These are phyloP conservation scores for Chloranthus sessilifolius DNA, from an alignment of 164 flowering plant genomes.

Conservation along the genomic window DNA sequence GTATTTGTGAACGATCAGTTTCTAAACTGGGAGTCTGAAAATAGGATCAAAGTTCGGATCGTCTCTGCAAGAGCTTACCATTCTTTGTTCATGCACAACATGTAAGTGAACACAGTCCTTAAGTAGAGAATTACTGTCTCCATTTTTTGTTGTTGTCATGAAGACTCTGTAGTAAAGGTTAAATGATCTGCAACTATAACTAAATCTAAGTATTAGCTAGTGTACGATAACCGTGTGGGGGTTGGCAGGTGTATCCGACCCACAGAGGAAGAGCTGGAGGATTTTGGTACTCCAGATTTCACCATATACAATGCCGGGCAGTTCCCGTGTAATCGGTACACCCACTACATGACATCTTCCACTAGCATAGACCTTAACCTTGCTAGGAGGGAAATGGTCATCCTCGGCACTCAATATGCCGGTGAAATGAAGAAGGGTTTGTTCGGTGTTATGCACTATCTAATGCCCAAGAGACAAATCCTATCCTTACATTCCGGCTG, in stretches of 20 bases:
- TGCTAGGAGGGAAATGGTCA: conserved; percentile 89
- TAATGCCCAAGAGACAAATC: conserved; percentile 92
- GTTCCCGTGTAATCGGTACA: conserved; percentile 94
- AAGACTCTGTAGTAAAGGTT: no score
- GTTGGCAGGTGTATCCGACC: conserved; percentile 96
- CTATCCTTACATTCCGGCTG: conserved; percentile 93
- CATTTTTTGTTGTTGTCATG: no score
- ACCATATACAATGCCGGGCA: conserved; percentile 95
- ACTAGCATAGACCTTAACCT: conserved; percentile 91
- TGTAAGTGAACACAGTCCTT: conserved; percentile 75
- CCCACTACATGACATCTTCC: conserved; percentile 96
- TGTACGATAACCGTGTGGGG: no score
- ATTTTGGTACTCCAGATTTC: conserved; percentile 94
- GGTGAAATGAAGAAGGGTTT: conserved; percentile 99
- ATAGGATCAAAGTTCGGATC: conserved; percentile 81
- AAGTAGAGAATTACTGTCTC: no score
- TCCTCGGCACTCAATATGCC: conserved; percentile 94
- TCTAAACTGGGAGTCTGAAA: conserved; percentile 88
- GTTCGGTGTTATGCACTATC: conserved; percentile 90
- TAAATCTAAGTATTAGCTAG: no score
- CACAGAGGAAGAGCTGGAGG: conserved; percentile 90
- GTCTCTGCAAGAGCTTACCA: conserved; percentile 97
- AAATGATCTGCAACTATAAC: no score
- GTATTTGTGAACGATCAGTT: conserved; percentile 92
- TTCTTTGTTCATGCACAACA: conserved; percentile 94